Percentiles rank a stretch among this genome's conserved stretches.
Conservation (phyloP, 2,329 filamentous ascomycete genomes). For the Beauveria scarabaeidicola region DNA sequence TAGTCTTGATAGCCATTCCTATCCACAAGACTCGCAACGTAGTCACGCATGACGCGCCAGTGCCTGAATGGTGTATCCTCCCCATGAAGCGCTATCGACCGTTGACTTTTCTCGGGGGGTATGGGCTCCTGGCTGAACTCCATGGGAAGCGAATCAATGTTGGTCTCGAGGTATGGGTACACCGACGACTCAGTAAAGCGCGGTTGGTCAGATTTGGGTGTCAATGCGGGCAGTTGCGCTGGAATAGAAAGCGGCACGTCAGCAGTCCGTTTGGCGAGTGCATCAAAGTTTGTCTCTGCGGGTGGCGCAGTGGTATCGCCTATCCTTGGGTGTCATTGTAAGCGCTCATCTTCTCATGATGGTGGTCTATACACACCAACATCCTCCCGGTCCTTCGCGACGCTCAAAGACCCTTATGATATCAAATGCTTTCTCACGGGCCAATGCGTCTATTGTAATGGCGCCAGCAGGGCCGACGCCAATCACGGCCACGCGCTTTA, state of each 20-base stretch:
- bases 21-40: conserved; percentile 43
- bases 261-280: conserved; percentile 21
- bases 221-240: conserved; percentile 35
- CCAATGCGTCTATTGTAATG: background rate
- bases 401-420: background rate
- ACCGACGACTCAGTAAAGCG: conserved; percentile 51
- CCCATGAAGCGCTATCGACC: conserved; percentile 37
- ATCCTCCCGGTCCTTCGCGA: background rate
- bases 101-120: conserved; percentile 26
- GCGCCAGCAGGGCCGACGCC: background rate
- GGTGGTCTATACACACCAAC: background rate
- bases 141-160: conserved; percentile 53
- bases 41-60: conserved; percentile 47
- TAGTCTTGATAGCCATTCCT: conserved; percentile 45
- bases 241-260: conserved; percentile 42
- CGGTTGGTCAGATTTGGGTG: conserved; percentile 31
- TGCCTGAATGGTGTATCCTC: conserved; percentile 52
- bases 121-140: conserved; percentile 50
- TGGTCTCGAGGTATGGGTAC: conserved; percentile 58
- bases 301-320: background rate
- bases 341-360: background rate
- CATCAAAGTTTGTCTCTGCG: background rate
- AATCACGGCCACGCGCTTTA: background rate
- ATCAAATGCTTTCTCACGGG: background rate
- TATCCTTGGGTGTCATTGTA: background rate